Base-by-base conservation (phyloP, 345 rosid genomes). In the Euphorbia tirucalli region DNA sequence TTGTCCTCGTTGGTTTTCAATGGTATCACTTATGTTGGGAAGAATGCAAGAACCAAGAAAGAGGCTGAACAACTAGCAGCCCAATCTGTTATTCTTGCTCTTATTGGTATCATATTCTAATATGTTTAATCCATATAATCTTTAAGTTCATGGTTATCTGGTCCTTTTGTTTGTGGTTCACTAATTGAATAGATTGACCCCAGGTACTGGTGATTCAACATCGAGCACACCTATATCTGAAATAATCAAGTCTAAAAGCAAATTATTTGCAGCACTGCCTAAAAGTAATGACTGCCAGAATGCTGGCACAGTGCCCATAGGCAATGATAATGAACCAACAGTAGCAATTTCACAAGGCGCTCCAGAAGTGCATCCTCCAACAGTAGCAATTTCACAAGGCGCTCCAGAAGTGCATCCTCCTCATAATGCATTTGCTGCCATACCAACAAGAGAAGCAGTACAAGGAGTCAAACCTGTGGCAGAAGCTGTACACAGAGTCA, bases 61-160 rank as follows among this genome's bases (percentile, higher is more conserved):
- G 86, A 84, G 58, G 90, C 90, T 64, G 86, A 84, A 62, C 85
- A 84, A 54, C 56, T 86, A 66, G 86, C 85, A 68, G 88, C 88
- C 50, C 83, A 78, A 65, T 71, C 75, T 21, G 80, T 19, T 50
- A 69, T 86, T 62, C 73, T 64, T 25, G 71, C 88, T 15, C 80
- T 84, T 73, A 67, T 79, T 13, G 79, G 87, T 86, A 64, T 48
- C 11, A 43, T 28, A 43, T 1, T 19, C 5, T 21, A 7, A 48
- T 48, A 8, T 31, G 24, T 32, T 71, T 14, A 1, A 16, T 71
- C 13, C 66, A 43, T 44, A 9, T n/a, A 61, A 31, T 28, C 50
- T 14, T 21, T 30, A 11, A 3, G 2, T 44, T 28, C 41, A 61
- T 1, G 41, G 18, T 50, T 27, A 13, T 46, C 7, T 68, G 14